Evolutionary conservation across 2,329 filamentous ascomycete species (phyloP), one percentile per base, ranked within the genome.

Genomic region (Xylariomycetidae sp.): DNA sequence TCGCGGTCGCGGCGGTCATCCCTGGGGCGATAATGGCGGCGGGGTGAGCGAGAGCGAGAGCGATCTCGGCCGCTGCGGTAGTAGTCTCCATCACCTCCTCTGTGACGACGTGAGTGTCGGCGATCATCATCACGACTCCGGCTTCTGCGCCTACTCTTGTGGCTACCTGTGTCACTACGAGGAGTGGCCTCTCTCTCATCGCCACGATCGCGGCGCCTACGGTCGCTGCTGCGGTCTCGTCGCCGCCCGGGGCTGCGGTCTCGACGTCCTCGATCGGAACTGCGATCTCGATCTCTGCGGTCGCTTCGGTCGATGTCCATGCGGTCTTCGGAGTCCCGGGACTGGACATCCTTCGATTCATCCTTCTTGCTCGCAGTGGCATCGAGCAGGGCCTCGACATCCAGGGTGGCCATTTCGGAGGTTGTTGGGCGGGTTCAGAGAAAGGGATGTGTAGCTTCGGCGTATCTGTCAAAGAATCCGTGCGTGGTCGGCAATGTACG

Each of bases 371-470:
- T 80, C 32, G 85, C 85, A 43, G 85, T 86, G 32, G 84, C 85
- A 63, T 95, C 88, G 49, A 95, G 79, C 46, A 95, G 75, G 47
- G 87, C 86, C 70, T 95, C 89, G 51, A 95, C 86, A 57, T 94
- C 87, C 49, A 72, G 57, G 37, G 60, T 65, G 32, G 67, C 60
- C 68, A 73, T 72, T 42, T 46, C 61, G 42, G 37, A 28, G 30
- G 29, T 39, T 24, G n/a, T 25, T 25, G n/a, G n/a, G n/a, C n/a
- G n/a, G n/a, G n/a, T n/a, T n/a, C n/a, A n/a, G n/a, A n/a, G n/a
- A n/a, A n/a, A n/a, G n/a, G n/a, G n/a, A n/a, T n/a, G n/a, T n/a
- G n/a, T n/a, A n/a, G n/a, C n/a, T n/a, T n/a, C n/a, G n/a, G n/a
- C n/a, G n/a, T n/a, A n/a, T n/a, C n/a, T n/a, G n/a, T n/a, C n/a